These are phyloP conservation scores for Rhododendron simsii DNA, from an alignment of 148 eudicot genomes.

Conservation along the genomic window DNA sequence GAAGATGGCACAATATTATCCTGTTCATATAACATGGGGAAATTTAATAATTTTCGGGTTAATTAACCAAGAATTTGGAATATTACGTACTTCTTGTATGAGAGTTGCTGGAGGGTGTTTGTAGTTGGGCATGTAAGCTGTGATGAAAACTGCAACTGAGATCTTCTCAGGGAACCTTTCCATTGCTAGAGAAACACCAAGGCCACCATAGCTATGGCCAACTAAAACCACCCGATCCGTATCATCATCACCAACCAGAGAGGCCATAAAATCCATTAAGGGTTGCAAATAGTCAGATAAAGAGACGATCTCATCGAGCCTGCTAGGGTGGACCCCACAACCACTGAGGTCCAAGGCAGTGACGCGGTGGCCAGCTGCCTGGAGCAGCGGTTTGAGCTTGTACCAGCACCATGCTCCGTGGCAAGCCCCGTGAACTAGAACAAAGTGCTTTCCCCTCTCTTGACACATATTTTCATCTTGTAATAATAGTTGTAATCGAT, in stretches of 20 bases:
- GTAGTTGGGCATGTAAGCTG: conserved; percentile 44
- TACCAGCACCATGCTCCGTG: conserved; percentile 67
- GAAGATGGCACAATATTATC: no score
- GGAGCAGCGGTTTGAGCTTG: conserved; percentile 31
- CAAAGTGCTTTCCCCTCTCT: neutral
- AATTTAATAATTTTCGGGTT: neutral
- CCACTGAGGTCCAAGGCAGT: conserved; percentile 36
- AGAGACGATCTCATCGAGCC: neutral
- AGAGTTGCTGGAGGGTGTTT: conserved; percentile 18
- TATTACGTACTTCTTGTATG: conserved; percentile 17
- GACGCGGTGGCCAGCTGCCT: conserved; percentile 35
- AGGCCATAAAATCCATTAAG: conserved; percentile 34
- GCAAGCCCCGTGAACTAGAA: conserved; percentile 1
- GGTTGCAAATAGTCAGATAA: conserved; percentile 16
- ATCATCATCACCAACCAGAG: no score
- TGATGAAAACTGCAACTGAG: conserved; percentile 36
- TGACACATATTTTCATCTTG: no score
- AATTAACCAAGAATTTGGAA: neutral
- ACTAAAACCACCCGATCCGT: conserved; percentile 34
- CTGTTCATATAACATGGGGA: neutral
- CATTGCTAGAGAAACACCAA: conserved; percentile 36
- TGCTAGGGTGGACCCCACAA: conserved; percentile 29
- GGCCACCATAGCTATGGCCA: conserved; percentile 49
- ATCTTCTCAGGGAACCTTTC: conserved; percentile 35
- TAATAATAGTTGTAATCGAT: no score